Evolutionary conservation across 164 flowering plant species (phyloP), one percentile per base, ranked within the genome.

Genomic region (Nymphaea thermarum): DNA sequence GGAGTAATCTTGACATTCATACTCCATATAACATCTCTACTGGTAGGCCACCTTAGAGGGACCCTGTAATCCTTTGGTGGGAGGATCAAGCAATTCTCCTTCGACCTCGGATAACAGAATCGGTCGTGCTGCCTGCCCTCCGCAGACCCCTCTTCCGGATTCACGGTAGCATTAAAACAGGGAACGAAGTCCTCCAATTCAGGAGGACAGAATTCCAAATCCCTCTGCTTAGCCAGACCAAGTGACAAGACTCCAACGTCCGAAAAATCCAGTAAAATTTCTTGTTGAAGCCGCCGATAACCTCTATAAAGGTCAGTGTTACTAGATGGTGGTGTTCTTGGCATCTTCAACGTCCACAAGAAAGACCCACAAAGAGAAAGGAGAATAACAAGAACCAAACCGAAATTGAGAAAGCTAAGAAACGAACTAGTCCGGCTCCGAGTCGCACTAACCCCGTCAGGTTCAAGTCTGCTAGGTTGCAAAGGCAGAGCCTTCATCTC

Each of bases 41-140:
- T 98, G 11, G 91, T 83, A 53, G 99, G 97, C 99, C 98, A 95
- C 72, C 95, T 82, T 8, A 92, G 88, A 66, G 99, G 99, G 75
- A 89, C 79, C 71, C 70, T 87, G 67, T 95, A 95, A 66, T 92
- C 90, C 53, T 67, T 81, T 8, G 98, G 99, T 6, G 96, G 83
- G 47, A 77, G 86, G 63, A 87, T 82, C 68, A 92, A 77, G 79
- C 99, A 95, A 72, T 79, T 74, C 64, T 78, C 82, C 71, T 57
- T 81, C 2, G 73, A 70, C 18, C 74, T 82, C 41, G 63, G 76
- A 55, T 64, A 76, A 70, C 99, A 95, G 66, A 79, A 80, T 10
- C 94, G 91, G 44, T 84, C 86, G 72, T 65, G 70, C 70, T 82
- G 83, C 41, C 68, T 66, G 42, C 85, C 86, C 65, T 80, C 81